Conservation (phyloP, 2,329 filamentous ascomycete genomes). For the Pestalotiopsis sp. region DNA sequence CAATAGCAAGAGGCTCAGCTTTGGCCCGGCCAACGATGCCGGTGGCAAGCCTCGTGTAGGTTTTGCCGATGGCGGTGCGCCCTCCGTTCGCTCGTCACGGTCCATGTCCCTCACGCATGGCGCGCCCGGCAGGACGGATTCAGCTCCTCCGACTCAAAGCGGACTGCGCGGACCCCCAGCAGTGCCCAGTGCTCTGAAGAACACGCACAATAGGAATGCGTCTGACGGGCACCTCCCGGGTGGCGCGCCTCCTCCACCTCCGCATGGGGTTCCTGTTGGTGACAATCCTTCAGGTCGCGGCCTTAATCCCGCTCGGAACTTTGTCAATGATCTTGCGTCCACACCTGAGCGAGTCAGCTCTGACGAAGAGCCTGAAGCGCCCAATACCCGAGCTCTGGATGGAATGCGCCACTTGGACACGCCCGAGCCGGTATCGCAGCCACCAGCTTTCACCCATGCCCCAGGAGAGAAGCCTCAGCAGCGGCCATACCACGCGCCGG, state of each 20-base stretch:
- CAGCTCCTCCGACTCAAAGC: constrained; percentile 48
- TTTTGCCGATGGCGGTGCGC: constrained; percentile 54
- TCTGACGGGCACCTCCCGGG: constrained; percentile 45
- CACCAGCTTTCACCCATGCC: constrained; percentile 78
- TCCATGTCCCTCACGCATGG: constrained; percentile 49
- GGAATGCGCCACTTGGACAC: constrained; percentile 60
- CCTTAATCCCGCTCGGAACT: constrained; percentile 39
- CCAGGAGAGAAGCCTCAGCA: constrained; percentile 71
- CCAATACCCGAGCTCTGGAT: constrained; percentile 53
- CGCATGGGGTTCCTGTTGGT: constrained; percentile 24
- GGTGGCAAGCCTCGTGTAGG: constrained; percentile 51
- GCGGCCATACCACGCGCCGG: constrained; percentile 73
- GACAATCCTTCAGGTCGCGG: constrained; percentile 35
- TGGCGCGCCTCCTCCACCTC: constrained; percentile 25
- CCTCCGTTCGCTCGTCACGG: constrained; percentile 52
- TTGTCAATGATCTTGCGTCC: constrained; percentile 45
- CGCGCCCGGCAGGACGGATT: constrained; percentile 48
- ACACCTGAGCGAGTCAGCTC: constrained; percentile 59
- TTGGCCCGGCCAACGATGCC: constrained; percentile 39
- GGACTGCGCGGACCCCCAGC: constrained; percentile 38
- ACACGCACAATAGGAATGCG: constrained; percentile 47
- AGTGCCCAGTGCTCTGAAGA: constrained; percentile 32
- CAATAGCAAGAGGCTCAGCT: constrained; percentile 61
- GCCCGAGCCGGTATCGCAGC: constrained; percentile 75
- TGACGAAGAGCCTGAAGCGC: constrained; percentile 51